Conservation (phyloP, 2,329 filamentous ascomycete genomes). For the Ophidiomyces ophidiicola region DNA sequence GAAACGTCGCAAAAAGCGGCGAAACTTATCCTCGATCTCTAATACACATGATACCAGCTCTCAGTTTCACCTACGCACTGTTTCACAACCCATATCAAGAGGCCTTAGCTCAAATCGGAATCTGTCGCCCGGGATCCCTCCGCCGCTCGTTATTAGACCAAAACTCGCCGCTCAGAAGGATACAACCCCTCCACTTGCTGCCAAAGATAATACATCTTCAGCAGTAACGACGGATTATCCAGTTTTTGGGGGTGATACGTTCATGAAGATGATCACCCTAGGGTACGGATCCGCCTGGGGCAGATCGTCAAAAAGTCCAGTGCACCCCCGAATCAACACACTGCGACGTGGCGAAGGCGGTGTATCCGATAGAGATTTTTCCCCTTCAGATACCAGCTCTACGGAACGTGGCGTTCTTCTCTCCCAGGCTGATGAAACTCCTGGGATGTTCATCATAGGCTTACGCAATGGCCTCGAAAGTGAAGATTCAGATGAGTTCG, state of each 20-base stretch:
- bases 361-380: neutral
- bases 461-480: constrained; percentile 33
- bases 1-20: constrained; percentile 36
- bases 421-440: constrained; percentile 19
- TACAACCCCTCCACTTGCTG: neutral
- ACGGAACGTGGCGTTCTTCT: constrained; percentile 16
- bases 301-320: constrained; percentile 24
- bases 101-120: neutral
- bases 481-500: constrained; percentile 26
- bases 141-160: constrained; percentile 28
- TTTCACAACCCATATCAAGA: constrained; percentile 4
- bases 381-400: constrained; percentile 17
- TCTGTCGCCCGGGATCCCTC: constrained; percentile 33
- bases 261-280: constrained; percentile 40
- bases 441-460: constrained; percentile 33
- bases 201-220: constrained; percentile 7
- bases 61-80: neutral
- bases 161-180: constrained; percentile 7
- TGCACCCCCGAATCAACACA: constrained; percentile 21
- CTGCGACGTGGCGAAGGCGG: constrained; percentile 17
- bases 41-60: neutral
- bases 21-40: constrained; percentile 7
- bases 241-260: constrained; percentile 31
- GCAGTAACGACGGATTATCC: constrained; percentile 18
- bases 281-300: constrained; percentile 41